Base-by-base conservation (phyloP, 257 asterid genomes). In the Solanum appendiculatum region DNA sequence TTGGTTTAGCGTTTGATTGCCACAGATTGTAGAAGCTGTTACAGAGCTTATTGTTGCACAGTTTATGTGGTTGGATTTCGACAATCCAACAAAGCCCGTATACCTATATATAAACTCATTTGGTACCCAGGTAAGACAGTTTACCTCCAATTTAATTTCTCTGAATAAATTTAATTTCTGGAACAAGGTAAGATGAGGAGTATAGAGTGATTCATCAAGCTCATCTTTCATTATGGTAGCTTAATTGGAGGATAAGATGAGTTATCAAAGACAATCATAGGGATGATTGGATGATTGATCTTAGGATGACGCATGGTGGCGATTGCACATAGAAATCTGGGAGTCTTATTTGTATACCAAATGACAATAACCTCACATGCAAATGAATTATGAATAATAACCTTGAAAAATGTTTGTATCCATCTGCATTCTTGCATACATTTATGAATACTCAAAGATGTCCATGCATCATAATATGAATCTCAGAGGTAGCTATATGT, bases 41-140 rank as follows among this genome's bases (percentile, higher is more conserved):
- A 92, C 98, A 13, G 98, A 96, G 92, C 99, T 97, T 87, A 87
- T 97, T 85, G 94, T 96, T 85, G 98, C 98, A 85, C 97, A 97
- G 46, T 93, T 97, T 85, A 90, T 96, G 97, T 97, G 94, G 94
- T 91, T 97, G 92, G 99, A 96, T 88, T 96, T 88, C 86, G 97
- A 93, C 86, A 90, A 87, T 93, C 89, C 93, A 39, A 78, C 98
- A 9, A 94, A 96, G 89, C 99, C 99, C 63, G 94, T 96, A 87
- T 93, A 97, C 90, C 91, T 96, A 36, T 96, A 95, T 91, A 95
- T 97, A 92, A 96, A 96, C 88, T 97, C 99, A 51, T 87, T 95
- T 75, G 99, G 99, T 78, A 96, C 98, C 12, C 98, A 94, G 97
- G 99, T 96, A 48, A 92, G 64, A 13, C 29, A 18, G 85, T 80